Evolutionary conservation across 192 early-diverging fungal species (phyloP).

Genomic region (Coemansia asiatica): DNA sequence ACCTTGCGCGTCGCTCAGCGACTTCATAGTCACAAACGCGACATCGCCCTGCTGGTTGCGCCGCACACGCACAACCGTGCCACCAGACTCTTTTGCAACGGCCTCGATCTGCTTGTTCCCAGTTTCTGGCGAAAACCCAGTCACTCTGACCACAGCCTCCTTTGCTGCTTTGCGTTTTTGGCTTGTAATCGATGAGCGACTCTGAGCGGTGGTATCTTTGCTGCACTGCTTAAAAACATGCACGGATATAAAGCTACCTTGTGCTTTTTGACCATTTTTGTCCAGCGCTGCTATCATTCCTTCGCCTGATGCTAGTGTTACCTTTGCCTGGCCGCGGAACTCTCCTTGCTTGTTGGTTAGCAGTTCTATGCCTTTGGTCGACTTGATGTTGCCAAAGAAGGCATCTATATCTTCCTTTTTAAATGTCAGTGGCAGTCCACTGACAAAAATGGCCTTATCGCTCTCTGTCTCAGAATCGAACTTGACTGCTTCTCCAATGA

Average conservation of each 20-base stretch:
- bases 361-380: conserved; percentile 14
- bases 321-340: conserved; percentile 37
- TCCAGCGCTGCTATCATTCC: conserved; percentile 37
- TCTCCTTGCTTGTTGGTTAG: conserved; percentile 23
- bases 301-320: conserved; percentile 8
- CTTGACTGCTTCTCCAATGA: background rate
- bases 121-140: conserved; percentile 38
- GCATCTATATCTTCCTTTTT: conserved; percentile 9
- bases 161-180: background rate
- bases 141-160: conserved; percentile 20
- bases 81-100: conserved; percentile 23
- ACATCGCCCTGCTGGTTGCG: conserved; percentile 29
- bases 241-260: conserved; percentile 26
- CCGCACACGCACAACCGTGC: conserved; percentile 28
- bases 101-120: conserved; percentile 36
- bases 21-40: conserved; percentile 31
- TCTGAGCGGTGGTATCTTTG: background rate
- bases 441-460: conserved; percentile 24
- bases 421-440: conserved; percentile 22
- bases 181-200: background rate
- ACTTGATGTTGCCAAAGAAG: conserved; percentile 20
- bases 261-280: conserved; percentile 30
- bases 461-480: background rate
- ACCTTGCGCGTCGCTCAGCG: conserved; percentile 16
- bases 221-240: conserved; percentile 31